A percentile compares a stretch with the other conserved stretches of the same genome.
Evolutionary conservation across 2,329 filamentous ascomycete species (phyloP).

Genomic region (Penicillium sp.): DNA sequence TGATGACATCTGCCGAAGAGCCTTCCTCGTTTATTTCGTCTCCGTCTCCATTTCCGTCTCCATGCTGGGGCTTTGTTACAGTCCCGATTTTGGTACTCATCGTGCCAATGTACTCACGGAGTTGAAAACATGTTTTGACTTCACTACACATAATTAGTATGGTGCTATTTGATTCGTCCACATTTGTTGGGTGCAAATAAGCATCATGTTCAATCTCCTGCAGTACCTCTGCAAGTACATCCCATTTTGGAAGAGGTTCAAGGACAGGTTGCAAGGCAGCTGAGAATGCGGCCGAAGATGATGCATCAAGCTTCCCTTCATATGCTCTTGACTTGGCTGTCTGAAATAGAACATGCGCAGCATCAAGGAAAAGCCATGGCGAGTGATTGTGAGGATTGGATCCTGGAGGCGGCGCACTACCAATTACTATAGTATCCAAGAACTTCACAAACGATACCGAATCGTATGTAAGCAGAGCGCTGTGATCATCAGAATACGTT

Average conservation of each 20-base stretch:
- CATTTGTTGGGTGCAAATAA: slow-evolving; percentile 74
- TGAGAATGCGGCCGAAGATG: slow-evolving; percentile 50
- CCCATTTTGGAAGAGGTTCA: slow-evolving; percentile 95
- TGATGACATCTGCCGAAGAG: slow-evolving; percentile 80
- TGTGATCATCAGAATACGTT: slow-evolving; percentile 25
- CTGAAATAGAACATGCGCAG: slow-evolving; percentile 90
- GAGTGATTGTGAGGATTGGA: slow-evolving; percentile 86
- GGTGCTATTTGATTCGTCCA: slow-evolving; percentile 85
- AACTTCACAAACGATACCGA: slow-evolving; percentile 89
- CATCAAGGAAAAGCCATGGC: slow-evolving; percentile 94
- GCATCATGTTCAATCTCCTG: slow-evolving; percentile 91
- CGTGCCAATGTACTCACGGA: slow-evolving; percentile 86
- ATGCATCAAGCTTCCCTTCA: slow-evolving; percentile 63
- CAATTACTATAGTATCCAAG: slow-evolving; percentile 88
- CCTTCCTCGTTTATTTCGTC: slow-evolving; percentile 53
- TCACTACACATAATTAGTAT: slow-evolving; percentile 96
- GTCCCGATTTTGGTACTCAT: slow-evolving; percentile 69
- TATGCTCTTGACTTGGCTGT: slow-evolving; percentile 88
- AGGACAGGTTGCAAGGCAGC: slow-evolving; percentile 75
- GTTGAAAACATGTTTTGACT: slow-evolving; percentile 78
- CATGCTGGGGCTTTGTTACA: slow-evolving; percentile 38
- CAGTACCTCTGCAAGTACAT: slow-evolving; percentile 80
- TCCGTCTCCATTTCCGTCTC: slow-evolving; percentile 34
- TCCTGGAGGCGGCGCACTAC: slow-evolving; percentile 83
- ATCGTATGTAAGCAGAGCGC: slow-evolving; percentile 77